phyloP scores from a whole-genome alignment of 768 basidiomycete species.

The Tephrocybe sp. region DNA sequence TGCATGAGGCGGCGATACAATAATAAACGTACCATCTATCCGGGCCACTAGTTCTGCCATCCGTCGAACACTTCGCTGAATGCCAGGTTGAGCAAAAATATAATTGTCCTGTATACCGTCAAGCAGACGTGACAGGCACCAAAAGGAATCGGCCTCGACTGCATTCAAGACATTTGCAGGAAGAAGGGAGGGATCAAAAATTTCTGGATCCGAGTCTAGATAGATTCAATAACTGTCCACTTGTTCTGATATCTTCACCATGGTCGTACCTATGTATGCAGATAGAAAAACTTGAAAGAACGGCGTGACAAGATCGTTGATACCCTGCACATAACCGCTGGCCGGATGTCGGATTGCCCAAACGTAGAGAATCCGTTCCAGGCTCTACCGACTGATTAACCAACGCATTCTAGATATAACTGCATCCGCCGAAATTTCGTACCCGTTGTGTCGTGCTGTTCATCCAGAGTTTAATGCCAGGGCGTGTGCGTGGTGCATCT shows the following conservation, averaged over 20 bases:
- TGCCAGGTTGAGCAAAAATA: conserved; percentile 94
- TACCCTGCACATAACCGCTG: conserved; percentile 98
- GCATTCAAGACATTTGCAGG: conserved; percentile 74
- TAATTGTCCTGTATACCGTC: conserved; percentile 99
- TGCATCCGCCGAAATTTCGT: conserved; percentile 24
- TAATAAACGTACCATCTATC: conserved; percentile 66
- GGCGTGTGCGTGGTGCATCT: conserved; percentile 93
- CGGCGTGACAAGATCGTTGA: conserved; percentile 96
- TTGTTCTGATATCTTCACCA: background rate
- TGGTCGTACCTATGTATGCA: conserved; percentile 80
- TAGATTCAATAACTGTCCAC: conserved; percentile 6
- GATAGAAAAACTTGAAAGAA: conserved; percentile 98
- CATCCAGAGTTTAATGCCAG: conserved; percentile 92
- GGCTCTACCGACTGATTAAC: conserved; percentile 52
- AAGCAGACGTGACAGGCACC: conserved; percentile 93
- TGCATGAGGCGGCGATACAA: background rate
- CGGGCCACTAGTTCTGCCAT: conserved; percentile 93
- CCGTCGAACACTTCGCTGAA: conserved; percentile 87
- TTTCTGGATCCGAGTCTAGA: conserved; percentile 87
- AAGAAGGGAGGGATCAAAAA: conserved; percentile 78
- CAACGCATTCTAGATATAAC: background rate
- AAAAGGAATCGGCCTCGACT: conserved; percentile 96
- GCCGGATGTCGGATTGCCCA: conserved; percentile 99
- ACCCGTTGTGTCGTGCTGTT: conserved; percentile 87
- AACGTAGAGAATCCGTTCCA: conserved; percentile 95